Base-by-base conservation (phyloP, 2,329 filamentous ascomycete genomes). In the Beauveria brongniartii region DNA sequence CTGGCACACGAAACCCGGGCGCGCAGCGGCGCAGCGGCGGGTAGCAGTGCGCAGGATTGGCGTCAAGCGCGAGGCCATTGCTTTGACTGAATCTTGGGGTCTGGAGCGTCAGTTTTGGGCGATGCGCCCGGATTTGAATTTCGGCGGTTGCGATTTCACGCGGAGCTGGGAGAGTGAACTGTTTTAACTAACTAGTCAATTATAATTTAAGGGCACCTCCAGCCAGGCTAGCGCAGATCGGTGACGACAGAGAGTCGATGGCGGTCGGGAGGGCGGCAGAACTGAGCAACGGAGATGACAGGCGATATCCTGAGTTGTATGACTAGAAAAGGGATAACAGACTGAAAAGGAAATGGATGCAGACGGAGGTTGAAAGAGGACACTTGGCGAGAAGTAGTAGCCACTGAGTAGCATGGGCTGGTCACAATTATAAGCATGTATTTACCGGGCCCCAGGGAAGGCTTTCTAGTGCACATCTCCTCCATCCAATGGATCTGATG, bases 11-110 rank as follows among this genome's bases (percentile, higher is more conserved):
- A 55, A 24, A 24, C 62, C 50, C 41, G 61, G 48, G 54, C 28
- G 43, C 64, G 61, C 48, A 67, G 64, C 47, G 59, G 63, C 63
- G 47, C 64, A 63, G 59, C 69, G 68, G 56, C 70, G 67, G 51
- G 67, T 65, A 56, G 66, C 68, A 20, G 68, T 68, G 46, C 71
- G 70, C 44, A 74, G 59, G 53, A 69, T 50, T 57, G 69, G 67
- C 43, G 67, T 63, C 61, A 71, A 62, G 60, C 64, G 63, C 44
- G 63, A 63, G 12, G 66, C 61, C 65, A 67, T 67, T 61, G 55
- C 62, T 59, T 46, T 55, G n/a, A 43, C 61, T 46, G 24, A 9
- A 22, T 34, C 41, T 43, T n/a, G 16, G 26, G 16, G 2, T 20
- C 6, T 41, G 9, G 5, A 30, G 20, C 14, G 18, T 37, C 22